Evolutionary conservation across 2,329 filamentous ascomycete genomes (phyloP).

Genomic region (Penicillium digitatum): DNA sequence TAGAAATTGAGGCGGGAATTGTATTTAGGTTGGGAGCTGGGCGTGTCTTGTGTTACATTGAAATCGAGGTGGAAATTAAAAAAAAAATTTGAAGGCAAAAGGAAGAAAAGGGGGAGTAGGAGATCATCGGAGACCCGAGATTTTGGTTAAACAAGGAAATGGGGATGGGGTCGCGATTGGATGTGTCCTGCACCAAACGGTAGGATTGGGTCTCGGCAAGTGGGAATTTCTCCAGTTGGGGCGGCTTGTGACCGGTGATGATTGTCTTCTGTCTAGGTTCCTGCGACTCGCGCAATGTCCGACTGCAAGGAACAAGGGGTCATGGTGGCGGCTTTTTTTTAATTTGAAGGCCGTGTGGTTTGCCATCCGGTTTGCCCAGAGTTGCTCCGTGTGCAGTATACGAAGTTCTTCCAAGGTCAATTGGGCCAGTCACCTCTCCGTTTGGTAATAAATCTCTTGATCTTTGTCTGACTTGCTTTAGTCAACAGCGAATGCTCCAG

Average conservation of each 20-base stretch:
- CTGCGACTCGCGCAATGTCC: slow-evolving; percentile 11
- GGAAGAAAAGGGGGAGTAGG: slow-evolving; percentile 11
- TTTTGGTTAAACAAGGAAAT: slow-evolving; percentile 12
- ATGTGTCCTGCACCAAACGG: slow-evolving; percentile 14
- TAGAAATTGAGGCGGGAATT: not conserved
- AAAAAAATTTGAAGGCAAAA: not conserved
- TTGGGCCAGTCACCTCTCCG: not conserved
- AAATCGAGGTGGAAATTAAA: not conserved
- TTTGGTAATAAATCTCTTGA: not conserved
- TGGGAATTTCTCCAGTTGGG: slow-evolving; percentile 17
- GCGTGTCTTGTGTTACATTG: not conserved
- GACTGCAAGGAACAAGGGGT: slow-evolving; percentile 21
- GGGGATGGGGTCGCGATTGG: slow-evolving; percentile 10
- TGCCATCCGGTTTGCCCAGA: not conserved
- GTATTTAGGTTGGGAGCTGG: not conserved
- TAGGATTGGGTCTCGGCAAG: slow-evolving; percentile 18
- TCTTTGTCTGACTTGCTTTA: not conserved
- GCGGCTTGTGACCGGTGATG: slow-evolving; percentile 10
- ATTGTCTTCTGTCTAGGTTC: slow-evolving; percentile 15
- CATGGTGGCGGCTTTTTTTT: slow-evolving; percentile 11
- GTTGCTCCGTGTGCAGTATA: not conserved
- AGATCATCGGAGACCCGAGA: slow-evolving; percentile 15
- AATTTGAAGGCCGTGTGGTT: not conserved
- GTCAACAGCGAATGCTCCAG: not conserved
- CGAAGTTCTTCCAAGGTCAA: not conserved